Evolutionary conservation across 2,329 filamentous ascomycete species (phyloP).

Genomic region (Microcera coccophila): DNA sequence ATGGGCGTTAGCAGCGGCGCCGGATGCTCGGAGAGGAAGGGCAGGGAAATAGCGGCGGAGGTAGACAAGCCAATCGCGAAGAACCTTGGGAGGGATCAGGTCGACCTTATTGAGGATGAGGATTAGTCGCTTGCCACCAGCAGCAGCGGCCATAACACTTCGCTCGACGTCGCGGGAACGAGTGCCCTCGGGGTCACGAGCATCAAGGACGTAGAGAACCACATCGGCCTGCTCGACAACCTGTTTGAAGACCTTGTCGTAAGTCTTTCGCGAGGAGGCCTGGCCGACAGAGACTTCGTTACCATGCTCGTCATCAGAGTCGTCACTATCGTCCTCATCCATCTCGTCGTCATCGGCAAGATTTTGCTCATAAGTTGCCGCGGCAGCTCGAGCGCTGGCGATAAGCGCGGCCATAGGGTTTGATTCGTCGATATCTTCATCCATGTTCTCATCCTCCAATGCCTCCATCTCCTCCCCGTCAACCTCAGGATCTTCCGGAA

Average conservation of each 20-base stretch:
- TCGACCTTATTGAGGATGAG: constrained; percentile 96
- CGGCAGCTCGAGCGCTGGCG: constrained; percentile 75
- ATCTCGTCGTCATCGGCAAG: constrained; percentile 58
- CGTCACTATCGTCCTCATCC: constrained; percentile 42
- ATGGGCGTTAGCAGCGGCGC: constrained; percentile 76
- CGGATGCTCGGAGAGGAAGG: constrained; percentile 80
- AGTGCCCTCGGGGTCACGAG: constrained; percentile 85
- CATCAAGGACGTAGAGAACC: constrained; percentile 87
- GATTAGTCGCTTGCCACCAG: constrained; percentile 80
- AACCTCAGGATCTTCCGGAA: constrained; percentile 43
- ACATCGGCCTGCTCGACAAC: constrained; percentile 88
- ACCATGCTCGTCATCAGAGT: constrained; percentile 53
- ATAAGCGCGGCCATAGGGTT: constrained; percentile 92
- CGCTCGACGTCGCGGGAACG: constrained; percentile 87
- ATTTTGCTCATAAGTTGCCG: constrained; percentile 68
- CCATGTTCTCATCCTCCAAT: constrained; percentile 49
- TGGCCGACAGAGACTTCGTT: constrained; percentile 49
- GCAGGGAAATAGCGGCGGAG: constrained; percentile 89
- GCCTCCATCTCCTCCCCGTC: constrained; percentile 49
- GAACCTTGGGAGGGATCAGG: constrained; percentile 74
- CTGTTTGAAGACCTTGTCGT: constrained; percentile 94
- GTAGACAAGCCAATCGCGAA: constrained; percentile 80
- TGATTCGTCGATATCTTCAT: constrained; percentile 60
- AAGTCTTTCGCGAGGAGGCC: constrained; percentile 73
- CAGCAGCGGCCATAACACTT: constrained; percentile 82